A percentile compares a stretch with the other conserved stretches of the same genome.
Conservation (phyloP, 1,284 basidiomycete species). For the Taiwanofungus camphoratus region DNA sequence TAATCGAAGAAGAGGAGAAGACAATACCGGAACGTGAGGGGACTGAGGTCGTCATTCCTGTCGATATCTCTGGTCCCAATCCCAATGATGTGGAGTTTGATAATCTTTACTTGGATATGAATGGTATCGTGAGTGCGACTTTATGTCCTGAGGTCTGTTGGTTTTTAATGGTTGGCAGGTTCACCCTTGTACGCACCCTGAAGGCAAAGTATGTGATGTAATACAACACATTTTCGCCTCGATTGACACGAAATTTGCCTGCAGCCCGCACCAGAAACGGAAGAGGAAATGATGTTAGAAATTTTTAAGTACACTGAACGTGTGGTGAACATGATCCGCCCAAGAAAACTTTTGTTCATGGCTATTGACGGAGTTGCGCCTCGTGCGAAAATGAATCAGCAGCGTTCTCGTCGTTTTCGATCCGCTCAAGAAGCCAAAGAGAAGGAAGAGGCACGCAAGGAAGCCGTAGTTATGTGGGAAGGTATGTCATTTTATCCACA, state of each 20-base stretch:
- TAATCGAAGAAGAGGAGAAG: constrained; percentile 77
- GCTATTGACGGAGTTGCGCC: constrained; percentile 98
- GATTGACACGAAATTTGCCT: constrained; percentile 1
- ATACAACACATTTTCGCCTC: constrained; percentile 2
- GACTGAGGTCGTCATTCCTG: constrained; percentile 64
- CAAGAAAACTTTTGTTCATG: constrained; percentile 95
- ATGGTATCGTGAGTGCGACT: constrained; percentile 63
- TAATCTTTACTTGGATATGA: constrained; percentile 94
- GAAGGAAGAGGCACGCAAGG: constrained; percentile 81
- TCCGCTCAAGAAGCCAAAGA: constrained; percentile 93
- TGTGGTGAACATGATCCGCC: constrained; percentile 95
- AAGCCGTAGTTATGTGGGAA: constrained; percentile 84
- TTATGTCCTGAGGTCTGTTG: constrained; percentile 2
- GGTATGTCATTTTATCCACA: constrained; percentile 35
- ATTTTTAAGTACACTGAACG: constrained; percentile 97
- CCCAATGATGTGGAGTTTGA: constrained; percentile 98
- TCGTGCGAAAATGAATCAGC: constrained; percentile 99
- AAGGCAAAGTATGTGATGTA: constrained; percentile 69
- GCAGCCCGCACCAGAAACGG: constrained; percentile 91
- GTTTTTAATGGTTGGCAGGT: constrained; percentile 47
- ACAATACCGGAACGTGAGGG: constrained; percentile 68
- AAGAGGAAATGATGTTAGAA: constrained; percentile 99
- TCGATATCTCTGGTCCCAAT: constrained; percentile 82
- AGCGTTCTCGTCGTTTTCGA: constrained; percentile 93
- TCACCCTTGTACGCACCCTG: constrained; percentile 98